A percentile compares a stretch with the other conserved stretches of the same genome.
Evolutionary conservation across 176 grass and related monocot species (phyloP).

Genomic region (Alopecurus myosuroides): DNA sequence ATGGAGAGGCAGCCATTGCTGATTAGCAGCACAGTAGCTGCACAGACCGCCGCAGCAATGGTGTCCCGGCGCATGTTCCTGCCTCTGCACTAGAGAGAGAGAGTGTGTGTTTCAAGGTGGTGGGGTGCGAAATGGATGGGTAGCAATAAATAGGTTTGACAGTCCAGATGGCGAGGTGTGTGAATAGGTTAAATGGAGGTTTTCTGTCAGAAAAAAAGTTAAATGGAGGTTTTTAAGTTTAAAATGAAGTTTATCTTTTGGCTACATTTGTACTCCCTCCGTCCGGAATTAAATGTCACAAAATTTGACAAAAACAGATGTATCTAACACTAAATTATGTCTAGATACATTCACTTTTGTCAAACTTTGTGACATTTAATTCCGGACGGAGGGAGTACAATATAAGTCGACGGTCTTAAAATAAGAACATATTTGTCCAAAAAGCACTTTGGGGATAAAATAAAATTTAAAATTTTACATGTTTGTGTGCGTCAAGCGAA

Average conservation of each 20-base stretch:
- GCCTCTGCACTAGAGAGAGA: neutral
- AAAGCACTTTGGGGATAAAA: too few relatives aligned
- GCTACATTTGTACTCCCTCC: too few relatives aligned
- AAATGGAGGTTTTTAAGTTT: neutral
- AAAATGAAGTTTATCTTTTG: neutral
- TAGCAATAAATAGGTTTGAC: constrained; percentile 31
- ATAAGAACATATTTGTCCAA: neutral
- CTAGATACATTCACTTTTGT: too few relatives aligned
- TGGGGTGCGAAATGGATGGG: constrained; percentile 1
- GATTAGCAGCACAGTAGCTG: constrained; percentile 5
- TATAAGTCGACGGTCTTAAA: neutral
- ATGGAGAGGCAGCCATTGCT: constrained; percentile 1
- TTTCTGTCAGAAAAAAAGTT: too few relatives aligned
- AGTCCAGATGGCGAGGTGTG: neutral
- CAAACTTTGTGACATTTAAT: too few relatives aligned
- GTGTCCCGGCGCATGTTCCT: constrained; percentile 20
- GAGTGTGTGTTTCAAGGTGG: neutral
- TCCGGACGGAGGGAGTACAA: too few relatives aligned
- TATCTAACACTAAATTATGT: too few relatives aligned
- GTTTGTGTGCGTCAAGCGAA: neutral
- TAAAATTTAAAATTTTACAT: too few relatives aligned
- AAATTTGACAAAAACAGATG: too few relatives aligned
- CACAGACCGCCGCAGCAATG: constrained; percentile 14
- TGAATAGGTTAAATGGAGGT: neutral
- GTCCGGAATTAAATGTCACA: too few relatives aligned